Conservation (phyloP, 306 rosid genomes). For the Gillenia trifoliata region DNA sequence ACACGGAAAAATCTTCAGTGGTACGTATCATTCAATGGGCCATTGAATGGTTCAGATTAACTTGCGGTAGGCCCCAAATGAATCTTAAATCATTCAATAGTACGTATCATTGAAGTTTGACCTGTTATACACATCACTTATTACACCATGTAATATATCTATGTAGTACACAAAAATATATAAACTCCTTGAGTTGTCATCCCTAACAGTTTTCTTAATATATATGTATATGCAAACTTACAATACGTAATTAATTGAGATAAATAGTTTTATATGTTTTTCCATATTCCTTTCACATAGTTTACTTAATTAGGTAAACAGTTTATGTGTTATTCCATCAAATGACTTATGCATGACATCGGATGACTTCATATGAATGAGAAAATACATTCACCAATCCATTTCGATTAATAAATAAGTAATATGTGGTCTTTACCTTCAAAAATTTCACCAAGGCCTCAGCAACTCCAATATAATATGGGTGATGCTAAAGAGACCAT, state of each 20-base stretch:
- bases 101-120: too few relatives aligned
- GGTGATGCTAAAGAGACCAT: too few relatives aligned
- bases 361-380: conserved; percentile 16
- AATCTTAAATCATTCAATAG: too few relatives aligned
- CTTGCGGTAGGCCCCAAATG: too few relatives aligned
- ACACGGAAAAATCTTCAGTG: too few relatives aligned
- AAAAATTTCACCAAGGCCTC: not conserved
- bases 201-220: not conserved
- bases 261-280: not conserved
- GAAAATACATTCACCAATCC: conserved; percentile 1
- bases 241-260: not conserved
- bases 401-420: not conserved
- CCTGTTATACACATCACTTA: too few relatives aligned
- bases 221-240: too few relatives aligned
- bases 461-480: not conserved
- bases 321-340: not conserved
- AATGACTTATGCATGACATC: conserved; percentile 8
- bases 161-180: not conserved
- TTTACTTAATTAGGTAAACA: not conserved
- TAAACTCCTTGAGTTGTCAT: too few relatives aligned
- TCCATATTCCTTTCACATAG: not conserved
- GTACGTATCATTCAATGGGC: too few relatives aligned
- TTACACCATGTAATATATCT: not conserved
- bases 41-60: too few relatives aligned
- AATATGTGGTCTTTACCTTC: not conserved